phyloP scores from a whole-genome alignment of 2,329 filamentous ascomycete genomes.

The Ophiostoma quercus region DNA sequence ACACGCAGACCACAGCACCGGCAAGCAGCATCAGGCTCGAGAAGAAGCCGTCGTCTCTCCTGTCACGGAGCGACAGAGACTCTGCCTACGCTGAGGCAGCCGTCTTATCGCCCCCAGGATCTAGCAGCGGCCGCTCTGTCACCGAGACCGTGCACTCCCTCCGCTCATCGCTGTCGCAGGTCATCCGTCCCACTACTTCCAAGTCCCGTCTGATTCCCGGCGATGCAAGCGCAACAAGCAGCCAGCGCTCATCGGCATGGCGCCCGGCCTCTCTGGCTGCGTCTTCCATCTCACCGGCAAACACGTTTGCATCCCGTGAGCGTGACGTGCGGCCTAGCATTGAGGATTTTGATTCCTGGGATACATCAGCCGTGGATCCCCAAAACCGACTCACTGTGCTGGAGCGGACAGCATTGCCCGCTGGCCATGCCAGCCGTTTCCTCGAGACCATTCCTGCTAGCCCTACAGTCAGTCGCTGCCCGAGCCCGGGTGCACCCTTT shows the following conservation, averaged over 20 bases:
- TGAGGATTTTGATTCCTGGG: conserved; percentile 71
- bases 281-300: conserved; percentile 36
- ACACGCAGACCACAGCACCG: conserved; percentile 44
- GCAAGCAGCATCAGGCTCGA: conserved; percentile 39
- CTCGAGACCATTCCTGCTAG: conserved; percentile 68
- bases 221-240: conserved; percentile 29
- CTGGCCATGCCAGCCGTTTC: conserved; percentile 39
- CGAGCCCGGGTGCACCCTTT: conserved; percentile 52
- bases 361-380: conserved; percentile 62
- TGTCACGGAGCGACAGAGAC: conserved; percentile 28
- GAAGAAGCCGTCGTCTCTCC: conserved; percentile 28
- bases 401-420: conserved; percentile 43
- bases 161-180: conserved; percentile 45
- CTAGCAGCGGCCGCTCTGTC: conserved; percentile 42
- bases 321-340: conserved; percentile 35
- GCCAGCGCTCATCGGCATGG: conserved; percentile 32
- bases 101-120: conserved; percentile 41
- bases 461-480: conserved; percentile 58
- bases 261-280: conserved; percentile 43
- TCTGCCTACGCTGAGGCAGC: conserved; percentile 32
- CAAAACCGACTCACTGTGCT: conserved; percentile 56
- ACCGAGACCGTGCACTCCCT: conserved; percentile 45
- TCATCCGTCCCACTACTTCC: conserved; percentile 52
- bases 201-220: conserved; percentile 50
- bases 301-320: conserved; percentile 24